Percentiles rank a stretch among this genome's conserved stretches.
phyloP scores from a whole-genome alignment of 2,329 filamentous ascomycete genomes.

The Penicillium corylophilum region DNA sequence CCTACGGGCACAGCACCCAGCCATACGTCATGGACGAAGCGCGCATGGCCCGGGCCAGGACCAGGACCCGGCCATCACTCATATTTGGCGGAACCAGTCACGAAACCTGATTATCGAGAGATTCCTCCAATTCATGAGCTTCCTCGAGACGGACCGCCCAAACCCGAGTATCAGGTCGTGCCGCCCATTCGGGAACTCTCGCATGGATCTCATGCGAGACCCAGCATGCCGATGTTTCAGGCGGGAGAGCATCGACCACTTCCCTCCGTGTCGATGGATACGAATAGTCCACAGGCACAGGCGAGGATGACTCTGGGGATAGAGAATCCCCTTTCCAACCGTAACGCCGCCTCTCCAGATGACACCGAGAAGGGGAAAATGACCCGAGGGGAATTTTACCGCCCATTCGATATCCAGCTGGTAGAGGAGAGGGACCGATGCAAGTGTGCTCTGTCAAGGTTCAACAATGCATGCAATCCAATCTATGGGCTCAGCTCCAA shows the following conservation, averaged over 20 bases:
- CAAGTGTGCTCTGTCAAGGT: conserved; percentile 75
- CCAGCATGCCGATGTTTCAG: conserved; percentile 39
- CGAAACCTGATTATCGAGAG: conserved; percentile 43
- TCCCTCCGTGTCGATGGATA: conserved; percentile 36
- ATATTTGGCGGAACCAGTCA: conserved; percentile 39
- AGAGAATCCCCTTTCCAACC: conserved; percentile 41
- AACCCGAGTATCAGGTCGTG: conserved; percentile 43
- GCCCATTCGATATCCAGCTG: conserved; percentile 74
- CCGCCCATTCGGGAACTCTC: conserved; percentile 42
- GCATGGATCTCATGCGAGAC: conserved; percentile 36
- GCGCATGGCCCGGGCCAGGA: conserved; percentile 34
- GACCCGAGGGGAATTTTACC: conserved; percentile 75
- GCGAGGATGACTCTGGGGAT: conserved; percentile 46
- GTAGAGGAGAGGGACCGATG: conserved; percentile 83
- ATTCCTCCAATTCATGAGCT: conserved; percentile 42
- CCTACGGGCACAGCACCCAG: conserved; percentile 35
- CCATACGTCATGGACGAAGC: conserved; percentile 42
- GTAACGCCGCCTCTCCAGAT: conserved; percentile 40
- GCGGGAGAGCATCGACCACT: conserved; percentile 38
- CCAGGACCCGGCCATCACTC: conserved; percentile 35
- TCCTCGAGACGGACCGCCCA: conserved; percentile 38
- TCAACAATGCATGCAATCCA: conserved; percentile 80
- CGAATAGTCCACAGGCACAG: conserved; percentile 43
- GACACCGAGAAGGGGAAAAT: conserved; percentile 85
- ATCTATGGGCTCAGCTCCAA: conserved; percentile 65